A percentile compares a stretch with the other conserved stretches of the same genome.
These are phyloP conservation scores for Tinospora cordifolia DNA, from an alignment of 164 flowering plant species.

Conservation along the genomic window DNA sequence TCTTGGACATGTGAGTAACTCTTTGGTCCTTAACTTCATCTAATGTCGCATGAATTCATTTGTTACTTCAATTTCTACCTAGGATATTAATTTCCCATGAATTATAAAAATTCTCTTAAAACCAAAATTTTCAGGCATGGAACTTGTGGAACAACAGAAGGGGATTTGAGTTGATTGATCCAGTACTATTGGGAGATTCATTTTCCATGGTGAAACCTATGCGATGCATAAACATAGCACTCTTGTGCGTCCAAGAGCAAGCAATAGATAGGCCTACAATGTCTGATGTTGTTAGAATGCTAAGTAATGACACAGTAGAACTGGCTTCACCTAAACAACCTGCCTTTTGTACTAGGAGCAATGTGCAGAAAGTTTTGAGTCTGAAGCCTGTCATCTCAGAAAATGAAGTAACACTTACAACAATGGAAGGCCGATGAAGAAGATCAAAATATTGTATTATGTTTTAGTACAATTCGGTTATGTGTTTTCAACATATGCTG, in stretches of 20 bases:
- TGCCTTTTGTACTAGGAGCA: not conserved
- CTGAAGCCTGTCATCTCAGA: no score
- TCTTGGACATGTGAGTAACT: slow-evolving; percentile 11
- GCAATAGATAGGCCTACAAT: slow-evolving; percentile 15
- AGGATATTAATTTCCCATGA: not conserved
- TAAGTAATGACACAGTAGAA: not conserved
- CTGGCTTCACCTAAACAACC: slow-evolving; percentile 2
- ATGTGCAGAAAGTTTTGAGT: no score
- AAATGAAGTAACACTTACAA: not conserved
- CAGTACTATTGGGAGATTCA: not conserved
- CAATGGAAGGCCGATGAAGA: not conserved
- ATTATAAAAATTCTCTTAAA: not conserved
- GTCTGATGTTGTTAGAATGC: slow-evolving; percentile 9
- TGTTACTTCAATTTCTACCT: not conserved
- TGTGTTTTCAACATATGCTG: no score
- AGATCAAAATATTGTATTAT: no score
- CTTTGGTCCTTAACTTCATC: no score
- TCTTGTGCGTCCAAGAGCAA: slow-evolving; percentile 3
- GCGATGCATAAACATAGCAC: slow-evolving; percentile 4
- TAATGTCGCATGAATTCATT: no score
- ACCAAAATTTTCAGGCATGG: slow-evolving; percentile 15
- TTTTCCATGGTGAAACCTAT: not conserved
- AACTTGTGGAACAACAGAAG: slow-evolving; percentile 12
- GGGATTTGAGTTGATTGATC: slow-evolving; percentile 5
- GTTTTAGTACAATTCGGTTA: no score